Base-by-base conservation (phyloP, 148 eudicot species). In the Polygonum aviculare region DNA sequence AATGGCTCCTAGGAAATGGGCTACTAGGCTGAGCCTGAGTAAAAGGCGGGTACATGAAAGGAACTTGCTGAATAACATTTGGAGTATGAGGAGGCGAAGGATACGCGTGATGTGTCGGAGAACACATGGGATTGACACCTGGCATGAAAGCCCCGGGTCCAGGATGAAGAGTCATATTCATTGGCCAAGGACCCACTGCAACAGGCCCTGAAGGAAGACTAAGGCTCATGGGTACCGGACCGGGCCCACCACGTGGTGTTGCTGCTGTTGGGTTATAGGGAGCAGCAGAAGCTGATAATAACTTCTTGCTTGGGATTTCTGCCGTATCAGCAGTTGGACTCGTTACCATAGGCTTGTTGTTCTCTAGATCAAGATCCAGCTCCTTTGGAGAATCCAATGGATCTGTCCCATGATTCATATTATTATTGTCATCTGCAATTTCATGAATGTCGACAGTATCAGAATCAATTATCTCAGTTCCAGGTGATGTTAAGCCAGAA, bases 211-310 rank as follows among this genome's bases (percentile, higher is more conserved):
- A 75, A 77, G 90, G 89, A 75, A 83, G 83, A 79, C 83, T 81
- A 76, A 89, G 79, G 79, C 84, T 92, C 85, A 88, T 55, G 16
- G 97, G 85, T 77, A 87, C 22, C 26, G 98, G 86, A 38, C 86
- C 81, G 33, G 98, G 86, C 48, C 86, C 81, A 33, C 84, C 83
- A 52, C 90, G 91, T 1, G 84, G 62, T 69, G 79, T 70, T 50
- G 79, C 77, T 57, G 88, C 78, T 75, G 98, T 78, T 59, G 98
- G 98, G 75, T 83, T 91, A 83, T 84, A 94, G 21, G 98, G 98
- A 74, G 97, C 86, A 54, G 98, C 99, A 40, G 93, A 88, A 69
- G 99, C 99, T n/a, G 97, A 96, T 77, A 96, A 96, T 77, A 96
- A 78, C 84, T 93, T 95, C 85, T 87, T 92, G 80, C 83, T 84